Evolutionary conservation across 805 yeast genomes (phyloP).

Genomic region (Tetrapisispora nanseiensis): DNA sequence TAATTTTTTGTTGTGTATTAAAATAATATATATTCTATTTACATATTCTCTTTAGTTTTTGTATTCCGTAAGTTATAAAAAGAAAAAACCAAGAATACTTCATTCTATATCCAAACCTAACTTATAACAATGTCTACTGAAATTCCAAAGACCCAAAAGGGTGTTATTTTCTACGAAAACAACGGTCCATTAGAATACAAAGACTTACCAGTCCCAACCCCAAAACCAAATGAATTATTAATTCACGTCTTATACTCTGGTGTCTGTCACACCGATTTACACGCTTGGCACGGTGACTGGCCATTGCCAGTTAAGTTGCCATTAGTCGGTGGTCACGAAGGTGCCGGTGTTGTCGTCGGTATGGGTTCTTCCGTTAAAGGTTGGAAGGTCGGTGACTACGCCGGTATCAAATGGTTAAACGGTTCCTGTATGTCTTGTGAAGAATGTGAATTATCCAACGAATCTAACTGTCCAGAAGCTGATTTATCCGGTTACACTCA

Average conservation of each 20-base stretch:
- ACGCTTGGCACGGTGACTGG: slow-evolving; percentile 70
- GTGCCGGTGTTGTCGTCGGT: slow-evolving; percentile 63
- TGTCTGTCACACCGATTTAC: slow-evolving; percentile 67
- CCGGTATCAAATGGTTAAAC: slow-evolving; percentile 63
- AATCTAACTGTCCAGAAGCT: slow-evolving; percentile 59
- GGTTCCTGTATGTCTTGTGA: slow-evolving; percentile 59
- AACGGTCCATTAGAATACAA: slow-evolving; percentile 38
- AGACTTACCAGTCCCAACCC: slow-evolving; percentile 49
- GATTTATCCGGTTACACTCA: slow-evolving; percentile 69
- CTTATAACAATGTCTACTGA: slow-evolving; percentile 17
- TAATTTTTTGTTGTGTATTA: not conserved
- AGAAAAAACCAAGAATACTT: slow-evolving; percentile 4
- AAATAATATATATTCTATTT: not conserved
- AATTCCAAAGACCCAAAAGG: slow-evolving; percentile 44
- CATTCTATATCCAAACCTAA: not conserved
- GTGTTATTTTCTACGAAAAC: slow-evolving; percentile 37
- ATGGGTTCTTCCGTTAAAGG: slow-evolving; percentile 50
- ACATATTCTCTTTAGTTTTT: not conserved
- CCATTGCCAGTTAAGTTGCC: slow-evolving; percentile 51
- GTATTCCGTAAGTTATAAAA: not conserved
- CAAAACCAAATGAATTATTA: slow-evolving; percentile 54
- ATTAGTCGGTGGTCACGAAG: slow-evolving; percentile 65
- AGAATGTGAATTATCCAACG: slow-evolving; percentile 47
- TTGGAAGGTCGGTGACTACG: slow-evolving; percentile 54
- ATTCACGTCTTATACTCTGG: slow-evolving; percentile 64